Evolutionary conservation across 2,329 filamentous ascomycete genomes (phyloP), one percentile per base, ranked within the genome.

Genomic region (Sclerotinia glacialis): DNA sequence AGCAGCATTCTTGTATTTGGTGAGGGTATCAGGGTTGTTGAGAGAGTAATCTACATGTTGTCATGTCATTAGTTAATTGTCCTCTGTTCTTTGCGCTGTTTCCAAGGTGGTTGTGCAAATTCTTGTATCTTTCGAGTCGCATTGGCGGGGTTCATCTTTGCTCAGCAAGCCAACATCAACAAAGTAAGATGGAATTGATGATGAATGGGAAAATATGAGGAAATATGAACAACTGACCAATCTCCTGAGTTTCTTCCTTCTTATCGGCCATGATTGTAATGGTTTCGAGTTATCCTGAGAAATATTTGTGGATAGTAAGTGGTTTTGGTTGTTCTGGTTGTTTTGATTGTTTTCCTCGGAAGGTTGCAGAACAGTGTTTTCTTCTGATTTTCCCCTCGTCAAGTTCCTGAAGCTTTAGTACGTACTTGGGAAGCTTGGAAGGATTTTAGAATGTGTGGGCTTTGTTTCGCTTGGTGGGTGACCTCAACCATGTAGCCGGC

Each of bases 1-100:
- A 71, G 91, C 94, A 67, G 95, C 95, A 72, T 91, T 93, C 89
- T 97, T 98, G 86, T 98, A 98, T 86, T 98, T 99, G 82, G 95
- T 98, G 75, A 99, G 86, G 76, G 93, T 97, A 79, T 96, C 91
- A 69, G 91, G 92, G 84, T 96, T 95, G 80, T 88, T 91, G 79
- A 97, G 87, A 73, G 91, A 86, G 83, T 96, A 93, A 79, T 96
- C 92, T 96, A 62, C 18, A 59, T 11, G 7, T 7, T 8, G 5
- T 58, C 3, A 23, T 8, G 28, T 21, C 2, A 16, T 66, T 44
- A 66, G 64, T 34, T 21, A 21, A 23, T 49, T 16, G 26, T 16
- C 5, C 37, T 40, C 14, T 16, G 18, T 37, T 23, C 3, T 44
- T 23, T 16, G 23, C 7, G 28, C 5, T 42, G 14, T 8, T 52